phyloP scores from a whole-genome alignment of 805 yeast species.

The Jamesozyma lodderae region DNA sequence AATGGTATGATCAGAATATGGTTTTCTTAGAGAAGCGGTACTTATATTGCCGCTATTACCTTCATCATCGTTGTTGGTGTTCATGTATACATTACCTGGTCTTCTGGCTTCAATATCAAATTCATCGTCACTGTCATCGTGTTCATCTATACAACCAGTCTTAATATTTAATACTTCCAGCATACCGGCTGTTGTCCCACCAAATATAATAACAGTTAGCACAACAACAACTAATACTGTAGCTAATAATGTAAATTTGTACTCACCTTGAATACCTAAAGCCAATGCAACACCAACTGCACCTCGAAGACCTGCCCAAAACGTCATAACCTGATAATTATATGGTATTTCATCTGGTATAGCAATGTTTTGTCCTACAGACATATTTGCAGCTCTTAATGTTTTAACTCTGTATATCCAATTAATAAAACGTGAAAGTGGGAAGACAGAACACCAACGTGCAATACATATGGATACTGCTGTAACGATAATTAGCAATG shows the following conservation, averaged over 20 bases:
- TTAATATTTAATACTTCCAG: slow-evolving; percentile 86
- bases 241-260: slow-evolving; percentile 78
- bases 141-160: slow-evolving; percentile 80
- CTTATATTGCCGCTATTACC: slow-evolving; percentile 1
- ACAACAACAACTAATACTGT: slow-evolving; percentile 96
- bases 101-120: slow-evolving; percentile 79
- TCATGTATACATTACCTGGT: slow-evolving; percentile 7
- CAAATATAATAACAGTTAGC: slow-evolving; percentile 88
- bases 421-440: slow-evolving; percentile 75
- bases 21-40: slow-evolving; percentile 1
- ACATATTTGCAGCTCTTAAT: slow-evolving; percentile 29
- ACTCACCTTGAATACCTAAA: slow-evolving; percentile 93
- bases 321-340: slow-evolving; percentile 95
- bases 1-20: slow-evolving; percentile 26
- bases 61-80: not conserved
- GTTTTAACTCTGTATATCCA: slow-evolving; percentile 60
- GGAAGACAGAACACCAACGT: slow-evolving; percentile 96
- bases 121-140: slow-evolving; percentile 79
- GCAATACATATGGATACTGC: slow-evolving; percentile 87
- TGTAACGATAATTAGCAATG: slow-evolving; percentile 82
- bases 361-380: slow-evolving; percentile 20
- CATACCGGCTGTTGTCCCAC: slow-evolving; percentile 99
- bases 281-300: slow-evolving; percentile 99
- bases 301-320: slow-evolving; percentile 98
- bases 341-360: slow-evolving; percentile 86